phyloP scores from a whole-genome alignment of 768 basidiomycete species.

The Lactarius evosmus region DNA sequence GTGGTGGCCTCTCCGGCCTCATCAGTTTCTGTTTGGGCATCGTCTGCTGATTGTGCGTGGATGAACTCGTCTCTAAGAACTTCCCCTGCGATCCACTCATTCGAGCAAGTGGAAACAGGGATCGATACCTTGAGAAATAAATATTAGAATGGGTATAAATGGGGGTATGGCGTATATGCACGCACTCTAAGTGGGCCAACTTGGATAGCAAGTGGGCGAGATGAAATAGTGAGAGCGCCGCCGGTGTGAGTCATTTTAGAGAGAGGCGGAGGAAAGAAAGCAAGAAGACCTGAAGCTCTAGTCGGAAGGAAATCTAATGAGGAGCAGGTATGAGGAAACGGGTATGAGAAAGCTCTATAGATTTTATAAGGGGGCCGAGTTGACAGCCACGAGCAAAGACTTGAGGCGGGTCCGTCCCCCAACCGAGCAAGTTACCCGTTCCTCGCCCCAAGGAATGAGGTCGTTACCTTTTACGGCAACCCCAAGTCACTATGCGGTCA shows the following conservation, averaged over 20 bases:
- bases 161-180: conserved; percentile 23
- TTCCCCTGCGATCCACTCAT: conserved; percentile 93
- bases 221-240: conserved; percentile 35
- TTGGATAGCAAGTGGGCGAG: conserved; percentile 38
- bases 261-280: conserved; percentile 13
- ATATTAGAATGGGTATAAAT: conserved; percentile 10
- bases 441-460: conserved; percentile 25
- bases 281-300: conserved; percentile 25
- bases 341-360: conserved; percentile 7
- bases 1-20: conserved; percentile 61
- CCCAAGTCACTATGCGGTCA: conserved; percentile 24
- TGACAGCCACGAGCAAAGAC: background rate
- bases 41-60: conserved; percentile 56
- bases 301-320: conserved; percentile 18
- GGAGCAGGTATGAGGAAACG: conserved; percentile 4
- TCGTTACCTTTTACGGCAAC: conserved; percentile 21
- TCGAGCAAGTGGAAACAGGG: conserved; percentile 73
- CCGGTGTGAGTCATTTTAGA: conserved; percentile 38
- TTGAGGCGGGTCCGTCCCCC: conserved; percentile 19
- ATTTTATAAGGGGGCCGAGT: conserved; percentile 16
- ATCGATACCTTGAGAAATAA: conserved; percentile 61
- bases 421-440: conserved; percentile 18
- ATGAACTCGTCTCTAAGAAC: conserved; percentile 86
- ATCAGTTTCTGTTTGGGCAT: conserved; percentile 57
- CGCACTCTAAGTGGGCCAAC: conserved; percentile 37